Evolutionary conservation across 306 rosid genomes (phyloP), one percentile per base, ranked within the genome.

Genomic region (Amphicarpaea edgeworthii): DNA sequence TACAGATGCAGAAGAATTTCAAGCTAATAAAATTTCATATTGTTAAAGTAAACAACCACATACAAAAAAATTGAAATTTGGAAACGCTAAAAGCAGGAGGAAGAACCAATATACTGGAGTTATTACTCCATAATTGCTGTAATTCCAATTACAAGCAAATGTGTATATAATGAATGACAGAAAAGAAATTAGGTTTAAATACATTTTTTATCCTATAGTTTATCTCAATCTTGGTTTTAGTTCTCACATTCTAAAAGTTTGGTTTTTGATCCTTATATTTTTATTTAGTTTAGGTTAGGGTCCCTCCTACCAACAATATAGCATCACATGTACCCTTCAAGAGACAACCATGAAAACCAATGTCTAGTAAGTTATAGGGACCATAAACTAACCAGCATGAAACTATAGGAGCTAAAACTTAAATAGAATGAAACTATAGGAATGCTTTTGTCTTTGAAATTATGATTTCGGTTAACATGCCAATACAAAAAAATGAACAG

Each of bases 381-480:
- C 4, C 1, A 26, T 12, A 23, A 59, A 1, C 20, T 12, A 57
- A 57, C 2, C 34, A 23, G 1, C 65, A 58, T 14, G 17, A 28
- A 1, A 28, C 4, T 58, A 58, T 28, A 24, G 38, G 65, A 28
- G 19, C 42, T 30, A 60, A 30, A 60, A 59, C 20, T 2, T 14
- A 7, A 59, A 59, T 59, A 6, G 4, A 59, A 59, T 59, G 65
- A 15, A 28, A 28, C 12, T 26, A 24, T 61, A 20, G 26, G 45
- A 74, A 68, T 71, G 40, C 45, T 21, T 45, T 45, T 67, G 37
- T 67, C 46, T 68, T 47, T 43, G 15, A 68, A 60, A 73, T 51
- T 54, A 67, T 46, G 43, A 76, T 60, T 37, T 23, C 2, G 43
- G 38, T 26, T 7, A 17, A 57, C 78, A 51, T 15, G 23, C 12